Conservation (phyloP, 2,329 filamentous ascomycete species). For the Cladosporium sp. region DNA sequence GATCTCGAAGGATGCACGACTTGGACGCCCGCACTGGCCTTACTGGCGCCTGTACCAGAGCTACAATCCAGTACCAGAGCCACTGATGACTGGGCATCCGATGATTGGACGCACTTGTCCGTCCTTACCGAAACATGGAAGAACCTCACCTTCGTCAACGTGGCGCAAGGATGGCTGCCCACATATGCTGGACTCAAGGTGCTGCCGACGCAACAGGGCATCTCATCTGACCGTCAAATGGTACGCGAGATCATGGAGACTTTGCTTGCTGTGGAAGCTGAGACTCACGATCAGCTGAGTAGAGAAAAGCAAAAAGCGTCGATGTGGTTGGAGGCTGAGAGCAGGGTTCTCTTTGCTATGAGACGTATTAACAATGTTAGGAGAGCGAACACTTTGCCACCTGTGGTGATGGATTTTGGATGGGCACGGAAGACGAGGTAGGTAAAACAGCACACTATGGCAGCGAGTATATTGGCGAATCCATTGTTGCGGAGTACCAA, state of each 20-base stretch:
- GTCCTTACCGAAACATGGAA: slow-evolving; percentile 41
- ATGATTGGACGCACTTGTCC: slow-evolving; percentile 26
- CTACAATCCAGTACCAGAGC: neutral
- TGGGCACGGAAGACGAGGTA: slow-evolving; percentile 12
- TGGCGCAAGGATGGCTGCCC: slow-evolving; percentile 44
- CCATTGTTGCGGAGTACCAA: neutral
- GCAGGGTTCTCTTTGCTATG: slow-evolving; percentile 30
- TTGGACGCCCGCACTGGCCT: slow-evolving; percentile 50
- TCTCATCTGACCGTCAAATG: slow-evolving; percentile 26
- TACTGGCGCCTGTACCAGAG: slow-evolving; percentile 1
- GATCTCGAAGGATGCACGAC: slow-evolving; percentile 57
- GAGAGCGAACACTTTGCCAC: slow-evolving; percentile 14
- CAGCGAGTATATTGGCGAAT: neutral
- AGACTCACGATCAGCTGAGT: slow-evolving; percentile 11
- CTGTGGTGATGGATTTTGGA: slow-evolving; percentile 28
- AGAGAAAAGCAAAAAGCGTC: slow-evolving; percentile 26
- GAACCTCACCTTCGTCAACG: slow-evolving; percentile 39
- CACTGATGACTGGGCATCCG: slow-evolving; percentile 12
- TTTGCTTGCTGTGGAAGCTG: slow-evolving; percentile 16
- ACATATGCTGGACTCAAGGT: slow-evolving; percentile 23
- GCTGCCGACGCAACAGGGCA: slow-evolving; percentile 27
- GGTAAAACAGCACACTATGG: neutral
- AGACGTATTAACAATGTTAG: slow-evolving; percentile 28
- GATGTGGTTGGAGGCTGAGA: slow-evolving; percentile 39
- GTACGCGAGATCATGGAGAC: slow-evolving; percentile 33